Percentiles rank a stretch among this genome's conserved stretches.
Conservation (phyloP, 176 grass and related monocot genomes). For the Dendrocalamus sinicus region DNA sequence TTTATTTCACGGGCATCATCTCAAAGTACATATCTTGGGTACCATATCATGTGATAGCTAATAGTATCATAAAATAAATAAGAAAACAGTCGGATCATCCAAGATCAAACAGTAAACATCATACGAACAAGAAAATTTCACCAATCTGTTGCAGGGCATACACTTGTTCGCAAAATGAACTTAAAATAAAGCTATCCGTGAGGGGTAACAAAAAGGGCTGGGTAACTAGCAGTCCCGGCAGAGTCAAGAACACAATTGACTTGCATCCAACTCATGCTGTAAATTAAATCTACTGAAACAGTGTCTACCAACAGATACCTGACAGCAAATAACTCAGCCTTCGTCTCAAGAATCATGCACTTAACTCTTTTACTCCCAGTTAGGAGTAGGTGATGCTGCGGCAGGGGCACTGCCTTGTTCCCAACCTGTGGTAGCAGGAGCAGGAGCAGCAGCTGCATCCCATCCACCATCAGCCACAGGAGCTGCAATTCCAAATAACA, state of each 20-base stretch:
- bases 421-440: constrained; percentile 51
- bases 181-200: constrained; percentile 47
- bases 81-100: background rate
- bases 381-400: constrained; percentile 18
- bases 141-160: background rate
- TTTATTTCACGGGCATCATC: background rate
- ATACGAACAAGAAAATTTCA: background rate
- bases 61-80: background rate
- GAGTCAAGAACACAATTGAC: constrained; percentile 46
- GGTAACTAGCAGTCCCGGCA: constrained; percentile 9
- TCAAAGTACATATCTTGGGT: background rate
- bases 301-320: constrained; percentile 43
- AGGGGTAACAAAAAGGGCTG: background rate
- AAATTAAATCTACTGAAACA: constrained; percentile 43
- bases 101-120: background rate
- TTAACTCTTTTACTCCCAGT: constrained; percentile 50
- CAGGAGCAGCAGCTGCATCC: constrained; percentile 50
- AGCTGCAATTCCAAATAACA: constrained; percentile 41
- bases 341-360: background rate
- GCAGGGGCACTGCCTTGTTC: constrained; percentile 42
- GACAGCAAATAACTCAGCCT: constrained; percentile 2
- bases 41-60: background rate
- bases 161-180: constrained; percentile 31
- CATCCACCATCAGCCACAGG: constrained; percentile 54
- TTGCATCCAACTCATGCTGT: constrained; percentile 39